Base-by-base conservation (phyloP, 2,329 filamentous ascomycete species). In the Fonsecaea pugnacius region DNA sequence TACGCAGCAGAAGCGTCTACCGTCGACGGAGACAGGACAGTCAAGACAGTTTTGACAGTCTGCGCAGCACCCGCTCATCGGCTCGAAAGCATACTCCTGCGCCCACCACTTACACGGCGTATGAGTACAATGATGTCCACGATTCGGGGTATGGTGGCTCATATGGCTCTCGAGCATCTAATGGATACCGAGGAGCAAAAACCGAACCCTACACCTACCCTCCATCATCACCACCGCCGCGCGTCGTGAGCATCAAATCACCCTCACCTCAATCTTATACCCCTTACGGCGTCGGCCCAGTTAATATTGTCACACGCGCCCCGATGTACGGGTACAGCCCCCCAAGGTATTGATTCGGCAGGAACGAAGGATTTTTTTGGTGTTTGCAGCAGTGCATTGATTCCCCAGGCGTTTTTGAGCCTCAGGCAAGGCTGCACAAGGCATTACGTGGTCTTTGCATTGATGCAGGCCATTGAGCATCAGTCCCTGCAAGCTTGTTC, bases 121-220 rank as follows among this genome's bases (percentile, higher is more conserved):
- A 70, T 35, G 64, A 65, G 6, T 35, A 58, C 24, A 51, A 63
- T 40, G 68, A 70, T 32, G 32, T 60, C 32, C 60, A 64, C 21
- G 68, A 70, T 53, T 70, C 68, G 2, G 68, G 64, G 16, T 70
- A 70, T 43, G 68, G 68, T 43, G 68, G 68, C 24, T 70, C 68
- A 16, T 66, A 65, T 18, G 58, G 64, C n/a, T 68, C 68, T 57
- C 64, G 57, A 40, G 59, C 48, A 10, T 70, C 66, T 18, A 40
- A 65, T 38, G 64, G 64, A 30, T 60, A 60, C 30, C 60, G 62
- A 50, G 53, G 57, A 27, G 65, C 67, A 27, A 65, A 67, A 54
- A 69, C 67, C 3, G 67, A 69, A 53, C 65, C 67, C 21, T 64
- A 66, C 51, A 43, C 30, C 7, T 70, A 70, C 52, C 62, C 68